Conservation (phyloP, 139 green algal genomes). For the Micractinium conductrix region DNA sequence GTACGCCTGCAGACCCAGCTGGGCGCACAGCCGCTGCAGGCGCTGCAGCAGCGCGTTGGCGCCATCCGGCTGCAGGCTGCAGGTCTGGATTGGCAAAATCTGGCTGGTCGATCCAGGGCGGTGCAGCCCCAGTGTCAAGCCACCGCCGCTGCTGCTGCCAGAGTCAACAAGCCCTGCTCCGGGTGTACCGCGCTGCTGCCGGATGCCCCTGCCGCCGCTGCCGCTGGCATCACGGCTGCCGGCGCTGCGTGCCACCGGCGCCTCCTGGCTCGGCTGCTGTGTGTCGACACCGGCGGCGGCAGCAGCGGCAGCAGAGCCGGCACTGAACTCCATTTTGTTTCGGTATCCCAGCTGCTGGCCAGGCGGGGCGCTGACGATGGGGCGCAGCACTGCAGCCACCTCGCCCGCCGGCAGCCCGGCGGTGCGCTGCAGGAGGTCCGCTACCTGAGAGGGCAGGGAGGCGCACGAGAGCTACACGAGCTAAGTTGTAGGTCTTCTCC, state of each 20-base stretch:
- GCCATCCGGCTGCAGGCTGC: constrained; percentile 39
- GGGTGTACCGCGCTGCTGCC: background rate
- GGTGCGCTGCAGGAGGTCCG: constrained; percentile 69
- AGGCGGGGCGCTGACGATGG: constrained; percentile 45
- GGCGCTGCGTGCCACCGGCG: background rate
- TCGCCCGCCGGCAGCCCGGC: constrained; percentile 59
- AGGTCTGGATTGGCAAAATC: constrained; percentile 54
- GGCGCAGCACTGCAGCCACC: constrained; percentile 45
- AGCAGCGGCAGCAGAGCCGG: constrained; percentile 7
- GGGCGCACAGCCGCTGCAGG: background rate
- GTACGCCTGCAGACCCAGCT: constrained; percentile 41
- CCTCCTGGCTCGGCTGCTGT: background rate
- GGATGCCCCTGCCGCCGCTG: background rate
- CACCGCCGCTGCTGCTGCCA: background rate
- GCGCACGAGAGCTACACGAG: too few relatives aligned
- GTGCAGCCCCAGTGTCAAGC: constrained; percentile 48
- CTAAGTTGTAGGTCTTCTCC: too few relatives aligned
- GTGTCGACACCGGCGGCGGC: background rate
- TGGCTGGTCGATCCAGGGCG: constrained; percentile 26
- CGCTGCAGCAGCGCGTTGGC: constrained; percentile 14
- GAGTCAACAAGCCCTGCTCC: too few relatives aligned
- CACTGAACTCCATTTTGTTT: constrained; percentile 86
- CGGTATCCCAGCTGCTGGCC: constrained; percentile 67
- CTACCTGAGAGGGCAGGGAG: constrained; percentile 51
- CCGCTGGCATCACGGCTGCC: background rate